Base-by-base conservation (phyloP, 257 asterid species). In the Solanum chmielewskii region DNA sequence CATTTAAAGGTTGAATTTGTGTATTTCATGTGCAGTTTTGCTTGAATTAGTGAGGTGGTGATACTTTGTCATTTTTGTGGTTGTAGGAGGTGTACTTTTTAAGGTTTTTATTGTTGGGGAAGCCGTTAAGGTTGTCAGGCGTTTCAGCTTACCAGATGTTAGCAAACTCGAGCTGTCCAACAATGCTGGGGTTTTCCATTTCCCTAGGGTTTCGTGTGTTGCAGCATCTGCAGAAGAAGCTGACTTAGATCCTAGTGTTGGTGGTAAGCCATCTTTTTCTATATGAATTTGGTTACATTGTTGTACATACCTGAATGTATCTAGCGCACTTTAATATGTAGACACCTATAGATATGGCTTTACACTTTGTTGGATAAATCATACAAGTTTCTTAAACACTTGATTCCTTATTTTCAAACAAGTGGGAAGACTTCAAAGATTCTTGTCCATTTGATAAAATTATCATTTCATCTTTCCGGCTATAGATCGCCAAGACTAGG, bases 161-260 rank as follows among this genome's bases (percentile, higher is more conserved):
- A 92, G 95, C 69, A 91, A 91, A 89, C 84, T 90, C 13, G 96
- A 96, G 86, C 70, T 92, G 71, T 91, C 94, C 33, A 90, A 88
- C 85, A 92, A 47, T 82, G 91, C 93, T 64, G 98, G 99, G 1
- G 93, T 94, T 68, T 95, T 91, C 89, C 94, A 90, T 86, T 96
- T 96, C 69, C 99, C 98, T 0, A 93, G 99, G 91, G 98, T 96
- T 90, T 96, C 98, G 49, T 91, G 94, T 87, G 98, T 98, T 60
- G 95, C 94, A 47, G 95, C 98, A 47, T 93, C 98, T 83, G 98
- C 98, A 27, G 98, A 94, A 78, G 93, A 90, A 31, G 94, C 92
- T 20, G 96, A 93, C 87, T 88, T 96, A 76, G 98, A 96, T 90
- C 98, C 98, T 80, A 80, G 91, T 86, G 90, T 96, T 85, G 96